Base-by-base conservation (phyloP, 345 rosid species). In the Eucalyptus microcorys region DNA sequence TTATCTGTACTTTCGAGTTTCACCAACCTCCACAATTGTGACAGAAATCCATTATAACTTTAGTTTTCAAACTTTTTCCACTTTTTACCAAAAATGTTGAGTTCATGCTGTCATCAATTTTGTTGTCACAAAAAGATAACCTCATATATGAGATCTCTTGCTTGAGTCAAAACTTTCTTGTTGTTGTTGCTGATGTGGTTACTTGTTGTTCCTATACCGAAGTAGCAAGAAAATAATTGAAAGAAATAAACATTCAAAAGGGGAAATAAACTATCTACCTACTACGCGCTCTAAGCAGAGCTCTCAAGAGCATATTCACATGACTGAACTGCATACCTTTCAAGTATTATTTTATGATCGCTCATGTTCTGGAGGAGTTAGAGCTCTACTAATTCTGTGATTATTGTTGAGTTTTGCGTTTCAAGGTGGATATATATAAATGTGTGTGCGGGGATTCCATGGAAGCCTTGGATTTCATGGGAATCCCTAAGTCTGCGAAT, bases 171-270 rank as follows among this genome's bases (percentile, higher is more conserved):
- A 71, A 6, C 13, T 71, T 71, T 71, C 42, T 1, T n/a, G 1
- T 64, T 66, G 0, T 15, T n/a, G 76, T 49, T 49, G 52, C 3
- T 49, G 1, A 2, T 15, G 19, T 49, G 52, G 52, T 49, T 49
- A 49, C 6, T 3, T 9, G 2, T 68, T 3, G 26, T 34, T 22
- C 43, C 43, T 17, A 2, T 17, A 4, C 2, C 2, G 0, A 17
- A 34, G 34, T 3, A 6, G 16, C 16, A 61, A 17, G 43, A 71
- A 8, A 68, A 16, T 17, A 68, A 68, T 68, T 34, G 24, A 17
- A 68, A 68, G 80, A 32, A 68, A 2, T n/a, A 13, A 61, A 66
- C 10, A 17, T 68, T 32, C 22, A 16, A 68, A 49, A n/a, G 5
- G 24, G 12, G 19, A 37, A n/a, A 66, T 1, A 32, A 15, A 14